Evolutionary conservation across 192 early-diverging fungal genomes (phyloP).

Genomic region (Mortierella antarctica): DNA sequence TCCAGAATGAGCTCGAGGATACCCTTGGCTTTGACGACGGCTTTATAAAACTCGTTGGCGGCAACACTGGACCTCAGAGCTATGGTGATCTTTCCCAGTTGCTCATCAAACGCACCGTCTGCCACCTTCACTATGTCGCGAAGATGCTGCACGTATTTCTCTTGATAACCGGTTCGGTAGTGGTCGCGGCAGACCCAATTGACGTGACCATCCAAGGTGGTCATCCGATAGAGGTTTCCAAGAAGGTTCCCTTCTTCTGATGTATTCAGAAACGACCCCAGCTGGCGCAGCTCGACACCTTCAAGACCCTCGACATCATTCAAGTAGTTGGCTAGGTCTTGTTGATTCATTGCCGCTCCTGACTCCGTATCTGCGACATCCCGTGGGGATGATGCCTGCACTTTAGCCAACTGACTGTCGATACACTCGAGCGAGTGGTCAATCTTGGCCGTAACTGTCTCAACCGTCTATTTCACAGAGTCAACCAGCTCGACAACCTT

Average conservation of each 20-base stretch:
- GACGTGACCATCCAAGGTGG: constrained; percentile 19
- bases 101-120: constrained; percentile 19
- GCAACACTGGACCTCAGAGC: constrained; percentile 2
- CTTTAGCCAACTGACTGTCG: constrained; percentile 1
- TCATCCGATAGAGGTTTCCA: constrained; percentile 22
- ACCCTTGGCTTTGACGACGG: constrained; percentile 18
- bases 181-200: constrained; percentile 39
- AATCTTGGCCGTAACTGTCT: background rate
- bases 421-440: background rate
- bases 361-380: background rate
- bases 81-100: constrained; percentile 18
- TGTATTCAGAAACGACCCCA: constrained; percentile 11
- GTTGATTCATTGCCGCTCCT: background rate
- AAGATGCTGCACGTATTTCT: constrained; percentile 5
- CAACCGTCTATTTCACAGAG: background rate
- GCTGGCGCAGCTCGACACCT: constrained; percentile 28
- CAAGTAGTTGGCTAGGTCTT: constrained; percentile 3
- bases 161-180: constrained; percentile 13
- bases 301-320: constrained; percentile 13
- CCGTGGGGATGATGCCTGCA: background rate
- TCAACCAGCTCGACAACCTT: constrained; percentile 5
- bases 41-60: constrained; percentile 16
- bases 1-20: constrained; percentile 4
- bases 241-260: background rate
- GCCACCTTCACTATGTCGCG: constrained; percentile 4